Percentiles rank a stretch among this genome's conserved stretches.
These are phyloP conservation scores for Didymella arachidicola DNA, from an alignment of 2,329 filamentous ascomycete species.

Conservation along the genomic window DNA sequence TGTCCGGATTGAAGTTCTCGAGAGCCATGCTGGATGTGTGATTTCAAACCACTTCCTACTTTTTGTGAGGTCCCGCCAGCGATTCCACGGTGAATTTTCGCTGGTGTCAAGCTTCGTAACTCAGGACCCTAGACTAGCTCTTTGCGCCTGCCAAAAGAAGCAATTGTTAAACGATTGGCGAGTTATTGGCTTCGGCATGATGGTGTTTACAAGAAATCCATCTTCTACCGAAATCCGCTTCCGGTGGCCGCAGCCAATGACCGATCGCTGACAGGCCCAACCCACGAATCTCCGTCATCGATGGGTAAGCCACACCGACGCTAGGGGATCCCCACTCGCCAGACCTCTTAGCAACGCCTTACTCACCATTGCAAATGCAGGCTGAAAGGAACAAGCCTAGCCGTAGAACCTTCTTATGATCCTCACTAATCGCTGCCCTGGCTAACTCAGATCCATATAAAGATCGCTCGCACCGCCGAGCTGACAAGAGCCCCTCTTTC, in stretches of 20 bases:
- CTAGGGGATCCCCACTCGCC: slow-evolving; percentile 20
- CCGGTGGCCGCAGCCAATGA: slow-evolving; percentile 32
- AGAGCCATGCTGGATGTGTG: slow-evolving; percentile 30
- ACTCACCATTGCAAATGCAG: slow-evolving; percentile 48
- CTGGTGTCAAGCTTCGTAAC: neutral
- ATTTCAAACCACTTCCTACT: neutral
- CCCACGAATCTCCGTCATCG: slow-evolving; percentile 37
- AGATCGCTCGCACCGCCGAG: slow-evolving; percentile 21
- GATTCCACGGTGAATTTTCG: neutral
- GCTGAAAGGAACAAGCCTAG: slow-evolving; percentile 25
- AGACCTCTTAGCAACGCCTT: slow-evolving; percentile 34
- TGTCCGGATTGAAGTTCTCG: slow-evolving; percentile 55
- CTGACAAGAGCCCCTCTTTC: slow-evolving; percentile 23
- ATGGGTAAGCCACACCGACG: slow-evolving; percentile 37
- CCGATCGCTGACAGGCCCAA: slow-evolving; percentile 25
- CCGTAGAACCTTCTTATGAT: slow-evolving; percentile 35
- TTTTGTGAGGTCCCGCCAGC: slow-evolving; percentile 2
- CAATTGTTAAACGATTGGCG: slow-evolving; percentile 3
- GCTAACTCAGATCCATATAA: slow-evolving; percentile 39
- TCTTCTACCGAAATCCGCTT: slow-evolving; percentile 8
- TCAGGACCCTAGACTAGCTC: slow-evolving; percentile 1
- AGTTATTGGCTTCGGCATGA: slow-evolving; percentile 11
- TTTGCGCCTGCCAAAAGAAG: slow-evolving; percentile 7
- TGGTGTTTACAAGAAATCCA: slow-evolving; percentile 11
- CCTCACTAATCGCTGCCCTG: slow-evolving; percentile 28